Evolutionary conservation across 495 filamentous ascomycete species (phyloP), one percentile per base, ranked within the genome.

Genomic region (Penicillium parvum): DNA sequence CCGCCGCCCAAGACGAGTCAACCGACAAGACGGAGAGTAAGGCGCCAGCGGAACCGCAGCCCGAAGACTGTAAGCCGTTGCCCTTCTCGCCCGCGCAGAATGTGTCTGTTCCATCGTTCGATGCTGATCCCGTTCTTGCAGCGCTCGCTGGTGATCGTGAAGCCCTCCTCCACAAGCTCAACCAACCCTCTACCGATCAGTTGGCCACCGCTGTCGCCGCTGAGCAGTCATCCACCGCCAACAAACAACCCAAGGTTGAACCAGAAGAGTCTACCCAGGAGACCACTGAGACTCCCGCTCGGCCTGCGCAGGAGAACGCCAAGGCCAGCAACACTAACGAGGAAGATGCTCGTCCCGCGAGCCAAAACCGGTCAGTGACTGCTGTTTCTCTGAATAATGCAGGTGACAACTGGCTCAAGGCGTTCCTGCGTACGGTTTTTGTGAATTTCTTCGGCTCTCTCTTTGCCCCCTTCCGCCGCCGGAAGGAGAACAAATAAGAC

Each of bases 281-380:
- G 29, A 18, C 40, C 16, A 12, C 25, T 18, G 56, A 53, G 33
- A n/a, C 46, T 17, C 12, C 43, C 33, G 28, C 47, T 19, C 27
- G 45, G n/a, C 25, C 22, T 9, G 26, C 28, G 0, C 30, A 30
- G 5, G 29, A 40, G 12, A 43, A 47, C 26, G 27, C 47, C 39
- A 29, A 49, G 19, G 32, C 51, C 21, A 33, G 54, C 26, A 49
- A 64, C 9, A 37, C 49, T 37, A 57, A 61, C 21, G 67, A 59
- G 42, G 64, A 63, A 38, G 64, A 65, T 37, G 50, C 63, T 63
- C 63, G 62, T 45, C 59, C 68, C 10, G 23, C 51, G 50, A 71
- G 64, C 54, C 65, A 69, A 57, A 68, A 64, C 47, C 69, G 62
- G 60, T 71, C 69, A 61, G 65, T 71, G 37, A 60, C 60, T 42